These are phyloP conservation scores for Neopestalotiopsis sp. DNA, from an alignment of 2,329 filamentous ascomycete genomes.

Conservation along the genomic window DNA sequence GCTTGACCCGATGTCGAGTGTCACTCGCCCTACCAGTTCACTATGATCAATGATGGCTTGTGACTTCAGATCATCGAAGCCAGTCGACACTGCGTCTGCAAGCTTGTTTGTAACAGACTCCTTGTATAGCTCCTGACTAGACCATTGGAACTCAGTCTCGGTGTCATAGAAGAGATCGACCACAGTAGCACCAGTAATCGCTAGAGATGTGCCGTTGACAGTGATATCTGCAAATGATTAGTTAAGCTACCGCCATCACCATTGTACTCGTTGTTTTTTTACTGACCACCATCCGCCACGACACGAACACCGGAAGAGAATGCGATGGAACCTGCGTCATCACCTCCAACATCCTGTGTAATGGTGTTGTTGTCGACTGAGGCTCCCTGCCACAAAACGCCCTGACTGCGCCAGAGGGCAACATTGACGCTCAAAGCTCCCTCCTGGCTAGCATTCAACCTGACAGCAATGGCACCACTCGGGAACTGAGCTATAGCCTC, in stretches of 20 bases:
- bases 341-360: slow-evolving; percentile 4
- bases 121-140: slow-evolving; percentile 6
- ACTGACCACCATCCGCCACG: slow-evolving; percentile 9
- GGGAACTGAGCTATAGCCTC: slow-evolving; percentile 19
- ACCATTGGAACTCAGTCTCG: slow-evolving; percentile 14
- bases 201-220: slow-evolving; percentile 3
- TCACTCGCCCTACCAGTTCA: slow-evolving; percentile 19
- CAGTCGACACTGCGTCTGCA: not conserved
- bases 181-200: slow-evolving; percentile 6
- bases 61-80: slow-evolving; percentile 10
- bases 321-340: slow-evolving; percentile 14
- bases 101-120: slow-evolving; percentile 2
- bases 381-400: slow-evolving; percentile 7
- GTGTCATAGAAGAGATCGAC: slow-evolving; percentile 15
- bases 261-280: not conserved
- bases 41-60: slow-evolving; percentile 13
- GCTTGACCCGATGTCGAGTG: slow-evolving; percentile 19
- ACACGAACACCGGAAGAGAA: slow-evolving; percentile 16
- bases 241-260: not conserved
- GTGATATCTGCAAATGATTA: slow-evolving; percentile 1
- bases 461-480: slow-evolving; percentile 20
- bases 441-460: slow-evolving; percentile 23
- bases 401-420: not conserved
- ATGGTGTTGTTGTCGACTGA: slow-evolving; percentile 10
- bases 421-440: slow-evolving; percentile 10